Base-by-base conservation (phyloP, 768 basidiomycete species). In the Pilatotrama ljubarskyi region DNA sequence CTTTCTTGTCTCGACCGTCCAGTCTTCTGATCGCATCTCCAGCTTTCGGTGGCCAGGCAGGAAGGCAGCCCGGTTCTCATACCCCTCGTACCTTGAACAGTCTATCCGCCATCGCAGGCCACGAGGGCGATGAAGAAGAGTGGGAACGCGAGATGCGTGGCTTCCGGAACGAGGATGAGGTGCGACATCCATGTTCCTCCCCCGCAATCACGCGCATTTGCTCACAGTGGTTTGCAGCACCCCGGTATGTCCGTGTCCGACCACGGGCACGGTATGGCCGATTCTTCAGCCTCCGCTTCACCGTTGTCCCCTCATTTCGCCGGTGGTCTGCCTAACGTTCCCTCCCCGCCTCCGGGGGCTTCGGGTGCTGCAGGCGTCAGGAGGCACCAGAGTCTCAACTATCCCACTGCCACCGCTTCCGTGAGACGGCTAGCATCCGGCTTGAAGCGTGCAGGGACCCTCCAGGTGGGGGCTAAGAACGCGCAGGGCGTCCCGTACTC, bases 101-200 rank as follows among this genome's bases (percentile, higher is more conserved):
- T 72, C 83, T 94, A 53, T 83, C 88, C 36, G 89, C 89, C 55
- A 93, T 94, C 73, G 85, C 89, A 51, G 91, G 90, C 41, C 88
- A 91, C 68, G 91, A 94, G 66, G 90, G 87, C 65, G 91, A 92
- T 61, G 91, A 94, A 70, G 91, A 93, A 64, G 88, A 91, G 56
- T 94, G 92, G 92, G 89, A 91, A 71, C 76, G 80, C 42, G 84
- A 85, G 40, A 80, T 87, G 73, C 74, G 79, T 18, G 82, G 79
- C 73, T 74, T 82, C 70, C 75, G 77, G 13, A 77, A 84, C 59
- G 87, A 86, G 52, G 89, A 90, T 32, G 88, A 90, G 74, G 91
- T 90, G 62, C 64, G 75, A 3, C 32, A 38, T 17, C 46, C 15
- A 37, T 41, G 9, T 49, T 18, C 50, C 4, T 46, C 43, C 24